phyloP scores from a whole-genome alignment of 805 yeast genomes.

The Wickerhamiella occidentalis region DNA sequence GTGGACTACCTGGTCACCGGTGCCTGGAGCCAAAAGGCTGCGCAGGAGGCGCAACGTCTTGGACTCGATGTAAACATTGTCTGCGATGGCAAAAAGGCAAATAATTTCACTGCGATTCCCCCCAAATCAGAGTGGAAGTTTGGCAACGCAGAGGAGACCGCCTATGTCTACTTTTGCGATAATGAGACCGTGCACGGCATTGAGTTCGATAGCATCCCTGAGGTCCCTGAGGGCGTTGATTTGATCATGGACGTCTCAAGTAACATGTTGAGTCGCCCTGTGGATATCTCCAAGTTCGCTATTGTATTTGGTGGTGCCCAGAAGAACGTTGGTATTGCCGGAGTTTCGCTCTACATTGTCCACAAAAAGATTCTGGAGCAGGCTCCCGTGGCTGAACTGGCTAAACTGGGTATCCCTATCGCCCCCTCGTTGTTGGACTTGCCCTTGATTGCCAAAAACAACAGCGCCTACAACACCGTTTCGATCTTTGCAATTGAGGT shows the following conservation, averaged over 20 bases:
- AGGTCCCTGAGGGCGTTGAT: conserved; percentile 55
- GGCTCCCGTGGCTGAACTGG: conserved; percentile 50
- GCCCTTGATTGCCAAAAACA: conserved; percentile 74
- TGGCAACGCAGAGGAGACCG: conserved; percentile 47
- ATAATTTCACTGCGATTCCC: conserved; percentile 60
- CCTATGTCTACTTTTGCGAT: conserved; percentile 85
- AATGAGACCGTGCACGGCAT: conserved; percentile 96
- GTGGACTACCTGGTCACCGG: conserved; percentile 89
- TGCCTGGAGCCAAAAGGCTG: conserved; percentile 81
- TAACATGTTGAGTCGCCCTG: conserved; percentile 65
- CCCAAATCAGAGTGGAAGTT: conserved; percentile 51
- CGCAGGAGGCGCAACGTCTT: conserved; percentile 74
- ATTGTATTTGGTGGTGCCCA: conserved; percentile 96
- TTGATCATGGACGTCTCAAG: conserved; percentile 93
- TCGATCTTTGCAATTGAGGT: conserved; percentile 88
- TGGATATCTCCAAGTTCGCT: conserved; percentile 79
- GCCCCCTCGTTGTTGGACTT: conserved; percentile 82
- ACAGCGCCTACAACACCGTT: conserved; percentile 90
- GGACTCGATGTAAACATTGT: conserved; percentile 64
- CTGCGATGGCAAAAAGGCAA: conserved; percentile 45
- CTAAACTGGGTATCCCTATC: conserved; percentile 52
- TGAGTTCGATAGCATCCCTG: conserved; percentile 54
- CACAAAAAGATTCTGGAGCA: conserved; percentile 60
- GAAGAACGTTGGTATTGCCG: conserved; percentile 94
- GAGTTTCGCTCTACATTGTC: conserved; percentile 82